phyloP scores from a whole-genome alignment of 129 eudicot genomes.

The Erigeron canadensis region DNA sequence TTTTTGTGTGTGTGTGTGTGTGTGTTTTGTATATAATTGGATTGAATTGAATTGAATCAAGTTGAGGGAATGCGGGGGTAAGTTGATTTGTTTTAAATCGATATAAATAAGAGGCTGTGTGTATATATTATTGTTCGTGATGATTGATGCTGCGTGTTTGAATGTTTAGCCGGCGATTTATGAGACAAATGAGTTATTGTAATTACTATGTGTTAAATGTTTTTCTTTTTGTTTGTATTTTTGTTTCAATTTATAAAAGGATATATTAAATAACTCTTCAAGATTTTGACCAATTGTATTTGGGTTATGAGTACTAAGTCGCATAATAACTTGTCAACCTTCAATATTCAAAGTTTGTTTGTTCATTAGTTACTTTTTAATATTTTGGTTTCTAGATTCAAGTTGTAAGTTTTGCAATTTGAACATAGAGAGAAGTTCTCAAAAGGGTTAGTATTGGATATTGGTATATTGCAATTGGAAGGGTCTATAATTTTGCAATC shows the following conservation, averaged over 20 bases:
- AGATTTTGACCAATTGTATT: conserved; percentile 19
- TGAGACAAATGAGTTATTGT: conserved; percentile 11
- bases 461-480: too few relatives aligned
- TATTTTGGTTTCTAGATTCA: neutral
- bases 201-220: neutral
- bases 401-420: conserved; percentile 17
- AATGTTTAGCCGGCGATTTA: conserved; percentile 30
- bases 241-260: neutral
- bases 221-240: neutral
- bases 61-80: conserved; percentile 21
- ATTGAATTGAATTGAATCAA: conserved; percentile 32
- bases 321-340: conserved; percentile 26
- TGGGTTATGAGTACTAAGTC: neutral
- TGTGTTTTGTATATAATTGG: conserved; percentile 26
- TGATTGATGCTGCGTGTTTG: conserved; percentile 19
- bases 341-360: conserved; percentile 17
- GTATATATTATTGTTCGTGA: neutral
- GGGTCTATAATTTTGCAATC: neutral
- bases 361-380: neutral
- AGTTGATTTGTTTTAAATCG: conserved; percentile 22
- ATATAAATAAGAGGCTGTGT: neutral
- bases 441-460: neutral
- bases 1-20: conserved; percentile 8
- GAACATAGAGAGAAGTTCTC: conserved; percentile 6
- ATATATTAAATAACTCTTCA: conserved; percentile 3